phyloP scores from a whole-genome alignment of 768 basidiomycete species.

The Fomitopsis serialis region DNA sequence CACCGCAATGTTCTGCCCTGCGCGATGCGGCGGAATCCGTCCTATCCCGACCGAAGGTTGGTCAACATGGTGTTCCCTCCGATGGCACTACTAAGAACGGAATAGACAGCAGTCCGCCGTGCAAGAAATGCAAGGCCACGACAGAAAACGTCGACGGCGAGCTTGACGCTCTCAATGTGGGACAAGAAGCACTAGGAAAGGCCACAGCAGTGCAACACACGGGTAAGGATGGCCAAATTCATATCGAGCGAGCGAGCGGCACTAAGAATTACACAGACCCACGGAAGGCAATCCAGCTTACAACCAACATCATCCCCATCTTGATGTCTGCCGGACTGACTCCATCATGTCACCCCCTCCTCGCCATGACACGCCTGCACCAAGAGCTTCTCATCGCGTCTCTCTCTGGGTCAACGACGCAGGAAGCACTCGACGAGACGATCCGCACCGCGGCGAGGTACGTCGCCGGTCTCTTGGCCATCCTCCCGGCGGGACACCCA shows the following conservation, averaged over 20 bases:
- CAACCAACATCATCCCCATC: conserved; percentile 60
- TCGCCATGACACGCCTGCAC: conserved; percentile 68
- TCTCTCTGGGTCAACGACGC: conserved; percentile 35
- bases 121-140: conserved; percentile 47
- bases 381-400: conserved; percentile 58
- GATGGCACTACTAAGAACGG: background rate
- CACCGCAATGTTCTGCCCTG: conserved; percentile 65
- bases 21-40: conserved; percentile 60
- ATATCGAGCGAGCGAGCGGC: background rate
- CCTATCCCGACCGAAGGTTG: conserved; percentile 57
- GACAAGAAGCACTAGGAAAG: conserved; percentile 72
- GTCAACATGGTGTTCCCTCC: background rate
- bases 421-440: conserved; percentile 55
- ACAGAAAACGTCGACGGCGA: conserved; percentile 47
- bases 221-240: conserved; percentile 39
- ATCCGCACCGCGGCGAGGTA: conserved; percentile 53
- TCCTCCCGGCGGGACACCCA: conserved; percentile 69
- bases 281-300: conserved; percentile 49
- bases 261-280: conserved; percentile 39
- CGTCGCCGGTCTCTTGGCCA: conserved; percentile 43
- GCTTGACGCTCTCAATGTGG: conserved; percentile 60
- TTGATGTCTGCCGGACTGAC: conserved; percentile 54
- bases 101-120: conserved; percentile 22
- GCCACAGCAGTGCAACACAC: conserved; percentile 56
- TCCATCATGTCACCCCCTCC: conserved; percentile 70